Evolutionary conservation across 257 asterid genomes (phyloP).

Genomic region (Solanum chmielewskii): DNA sequence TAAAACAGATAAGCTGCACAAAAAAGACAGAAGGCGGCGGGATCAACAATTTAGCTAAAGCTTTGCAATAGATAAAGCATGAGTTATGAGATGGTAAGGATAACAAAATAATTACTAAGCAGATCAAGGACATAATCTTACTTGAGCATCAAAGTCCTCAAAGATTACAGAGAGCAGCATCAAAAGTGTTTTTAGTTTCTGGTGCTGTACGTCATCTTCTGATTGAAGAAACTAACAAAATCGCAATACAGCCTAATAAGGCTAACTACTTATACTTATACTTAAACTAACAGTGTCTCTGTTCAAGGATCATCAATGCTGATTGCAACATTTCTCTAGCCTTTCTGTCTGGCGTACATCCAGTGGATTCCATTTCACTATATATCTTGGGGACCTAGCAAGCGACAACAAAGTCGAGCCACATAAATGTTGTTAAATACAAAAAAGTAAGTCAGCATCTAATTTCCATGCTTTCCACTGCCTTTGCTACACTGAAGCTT

Average conservation of each 20-base stretch:
- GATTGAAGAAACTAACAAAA: neutral
- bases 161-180: neutral
- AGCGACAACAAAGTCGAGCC: neutral
- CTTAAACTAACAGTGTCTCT: constrained; percentile 19
- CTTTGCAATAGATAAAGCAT: neutral
- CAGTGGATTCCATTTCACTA: constrained; percentile 74
- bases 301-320: constrained; percentile 45
- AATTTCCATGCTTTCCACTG: neutral
- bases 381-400: constrained; percentile 68
- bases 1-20: neutral
- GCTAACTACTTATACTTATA: neutral
- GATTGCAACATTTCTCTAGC: constrained; percentile 74
- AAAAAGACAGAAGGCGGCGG: neutral
- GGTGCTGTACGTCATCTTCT: neutral
- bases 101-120: neutral
- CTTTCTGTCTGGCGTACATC: constrained; percentile 88
- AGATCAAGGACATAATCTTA: neutral
- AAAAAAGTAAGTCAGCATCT: neutral
- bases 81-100: neutral
- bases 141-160: neutral
- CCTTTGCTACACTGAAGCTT: neutral
- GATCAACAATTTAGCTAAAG: neutral
- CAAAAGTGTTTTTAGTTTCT: neutral
- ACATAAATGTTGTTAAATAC: neutral
- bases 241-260: neutral